Evolutionary conservation across 257 asterid species (phyloP).

Genomic region (Osmanthus fragrans): DNA sequence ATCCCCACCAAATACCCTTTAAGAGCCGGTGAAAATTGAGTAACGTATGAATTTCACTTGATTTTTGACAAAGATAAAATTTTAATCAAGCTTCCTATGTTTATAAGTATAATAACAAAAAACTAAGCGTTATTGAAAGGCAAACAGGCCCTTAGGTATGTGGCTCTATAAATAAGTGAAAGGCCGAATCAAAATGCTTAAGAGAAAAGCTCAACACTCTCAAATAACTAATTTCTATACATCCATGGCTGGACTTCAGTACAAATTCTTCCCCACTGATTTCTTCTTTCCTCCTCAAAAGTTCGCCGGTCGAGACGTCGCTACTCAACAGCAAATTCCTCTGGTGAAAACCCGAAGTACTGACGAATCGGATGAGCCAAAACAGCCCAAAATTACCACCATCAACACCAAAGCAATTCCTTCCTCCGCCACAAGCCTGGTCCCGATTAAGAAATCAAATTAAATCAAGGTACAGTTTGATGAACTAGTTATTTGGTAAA

Average conservation of each 20-base stretch:
- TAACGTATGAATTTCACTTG: too few species aligned
- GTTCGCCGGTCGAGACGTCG: background rate
- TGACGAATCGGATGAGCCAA: conserved; percentile 12
- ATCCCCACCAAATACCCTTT: too few species aligned
- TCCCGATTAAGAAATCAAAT: background rate
- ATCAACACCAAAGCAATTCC: background rate
- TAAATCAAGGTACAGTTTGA: background rate
- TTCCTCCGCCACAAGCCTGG: background rate
- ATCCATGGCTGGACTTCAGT: conserved; percentile 26
- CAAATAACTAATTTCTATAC: background rate
- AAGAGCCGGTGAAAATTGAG: too few species aligned
- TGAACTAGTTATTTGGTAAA: background rate
- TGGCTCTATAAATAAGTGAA: background rate
- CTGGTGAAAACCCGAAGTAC: background rate
- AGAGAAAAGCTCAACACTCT: background rate
- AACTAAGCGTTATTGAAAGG: too few species aligned
- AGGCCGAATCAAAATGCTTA: background rate
- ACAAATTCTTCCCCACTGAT: conserved; percentile 27
- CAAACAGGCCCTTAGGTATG: background rate
- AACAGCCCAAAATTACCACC: background rate
- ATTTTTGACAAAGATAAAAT: too few species aligned
- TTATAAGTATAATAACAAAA: too few species aligned
- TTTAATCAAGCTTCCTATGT: too few species aligned
- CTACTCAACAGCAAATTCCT: conserved; percentile 6
- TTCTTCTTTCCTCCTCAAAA: conserved; percentile 14